phyloP scores from a whole-genome alignment of 495 filamentous ascomycete genomes.

The Neurospora intermedia region DNA sequence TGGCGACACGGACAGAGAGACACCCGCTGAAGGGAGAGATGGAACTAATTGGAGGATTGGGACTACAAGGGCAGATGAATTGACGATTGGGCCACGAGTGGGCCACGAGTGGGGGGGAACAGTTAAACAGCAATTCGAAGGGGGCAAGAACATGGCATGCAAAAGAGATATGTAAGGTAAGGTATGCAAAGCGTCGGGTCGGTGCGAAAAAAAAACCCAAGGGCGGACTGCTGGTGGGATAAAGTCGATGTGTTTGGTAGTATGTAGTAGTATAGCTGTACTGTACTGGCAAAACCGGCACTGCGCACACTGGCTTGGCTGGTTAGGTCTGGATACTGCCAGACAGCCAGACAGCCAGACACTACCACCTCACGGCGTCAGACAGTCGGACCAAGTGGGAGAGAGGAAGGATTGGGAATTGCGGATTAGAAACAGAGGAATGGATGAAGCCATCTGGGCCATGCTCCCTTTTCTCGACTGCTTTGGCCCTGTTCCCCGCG shows the following conservation, averaged over 20 bases:
- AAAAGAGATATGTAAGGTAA: neutral
- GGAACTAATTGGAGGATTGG: neutral
- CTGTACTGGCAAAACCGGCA: neutral
- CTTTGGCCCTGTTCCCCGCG: neutral
- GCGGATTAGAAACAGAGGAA: neutral
- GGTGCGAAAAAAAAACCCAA: neutral
- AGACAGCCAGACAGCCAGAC: neutral
- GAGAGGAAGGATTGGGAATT: neutral
- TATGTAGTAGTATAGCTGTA: too few relatives aligned
- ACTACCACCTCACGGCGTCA: neutral
- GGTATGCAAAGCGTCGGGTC: neutral
- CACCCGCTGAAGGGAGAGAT: neutral
- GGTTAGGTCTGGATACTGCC: neutral
- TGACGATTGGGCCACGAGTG: neutral
- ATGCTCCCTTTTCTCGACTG: neutral
- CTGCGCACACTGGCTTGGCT: neutral
- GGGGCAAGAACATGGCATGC: neutral
- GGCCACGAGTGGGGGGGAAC: neutral
- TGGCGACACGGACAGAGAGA: neutral
- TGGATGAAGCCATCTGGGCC: neutral
- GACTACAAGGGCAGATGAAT: neutral
- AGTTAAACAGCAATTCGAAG: neutral
- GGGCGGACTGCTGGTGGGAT: neutral
- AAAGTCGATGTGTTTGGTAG: neutral
- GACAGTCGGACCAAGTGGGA: neutral